A percentile compares a stretch with the other conserved stretches of the same genome.
phyloP scores from a whole-genome alignment of 2,329 filamentous ascomycete species.

The Cordyceps militaris region DNA sequence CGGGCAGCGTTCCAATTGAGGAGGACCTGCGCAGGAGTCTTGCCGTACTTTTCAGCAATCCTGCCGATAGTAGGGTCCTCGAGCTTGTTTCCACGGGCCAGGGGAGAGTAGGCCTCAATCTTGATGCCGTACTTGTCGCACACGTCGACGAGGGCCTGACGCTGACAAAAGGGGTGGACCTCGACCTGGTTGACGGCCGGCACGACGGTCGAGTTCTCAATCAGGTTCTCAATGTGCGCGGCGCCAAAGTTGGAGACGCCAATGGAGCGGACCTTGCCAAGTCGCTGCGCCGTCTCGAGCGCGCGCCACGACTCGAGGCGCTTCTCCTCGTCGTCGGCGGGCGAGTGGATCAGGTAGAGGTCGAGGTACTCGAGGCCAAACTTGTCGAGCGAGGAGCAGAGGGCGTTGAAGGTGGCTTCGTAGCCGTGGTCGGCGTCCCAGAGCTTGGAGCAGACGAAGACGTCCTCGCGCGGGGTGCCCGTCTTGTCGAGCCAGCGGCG shows the following conservation, averaged over 20 bases:
- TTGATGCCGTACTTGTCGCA: slow-evolving; percentile 50
- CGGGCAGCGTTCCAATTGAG: slow-evolving; percentile 74
- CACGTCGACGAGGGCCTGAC: slow-evolving; percentile 49
- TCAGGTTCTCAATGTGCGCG: slow-evolving; percentile 46
- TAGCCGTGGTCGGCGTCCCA: slow-evolving; percentile 49
- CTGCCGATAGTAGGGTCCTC: slow-evolving; percentile 54
- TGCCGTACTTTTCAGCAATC: slow-evolving; percentile 62
- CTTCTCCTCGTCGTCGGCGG: slow-evolving; percentile 60
- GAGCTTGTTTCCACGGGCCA: slow-evolving; percentile 62
- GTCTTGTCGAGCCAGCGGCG: slow-evolving; percentile 59
- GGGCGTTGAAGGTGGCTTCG: slow-evolving; percentile 47
- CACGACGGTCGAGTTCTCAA: slow-evolving; percentile 48
- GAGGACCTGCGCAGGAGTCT: slow-evolving; percentile 66
- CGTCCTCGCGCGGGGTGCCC: slow-evolving; percentile 56
- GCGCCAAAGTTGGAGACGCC: slow-evolving; percentile 77
- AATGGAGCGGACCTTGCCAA: slow-evolving; percentile 60
- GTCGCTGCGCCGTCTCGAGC: slow-evolving; percentile 56
- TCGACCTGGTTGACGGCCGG: slow-evolving; percentile 76
- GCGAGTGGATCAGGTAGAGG: slow-evolving; percentile 58
- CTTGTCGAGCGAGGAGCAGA: slow-evolving; percentile 59
- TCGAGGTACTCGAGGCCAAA: slow-evolving; percentile 66
- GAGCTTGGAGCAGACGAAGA: slow-evolving; percentile 61
- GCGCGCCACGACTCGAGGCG: slow-evolving; percentile 70
- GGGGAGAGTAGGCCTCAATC: slow-evolving; percentile 57
- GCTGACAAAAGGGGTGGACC: slow-evolving; percentile 67